Base-by-base conservation (phyloP, 2,329 filamentous ascomycete species). In the Colletotrichum gigasporum region DNA sequence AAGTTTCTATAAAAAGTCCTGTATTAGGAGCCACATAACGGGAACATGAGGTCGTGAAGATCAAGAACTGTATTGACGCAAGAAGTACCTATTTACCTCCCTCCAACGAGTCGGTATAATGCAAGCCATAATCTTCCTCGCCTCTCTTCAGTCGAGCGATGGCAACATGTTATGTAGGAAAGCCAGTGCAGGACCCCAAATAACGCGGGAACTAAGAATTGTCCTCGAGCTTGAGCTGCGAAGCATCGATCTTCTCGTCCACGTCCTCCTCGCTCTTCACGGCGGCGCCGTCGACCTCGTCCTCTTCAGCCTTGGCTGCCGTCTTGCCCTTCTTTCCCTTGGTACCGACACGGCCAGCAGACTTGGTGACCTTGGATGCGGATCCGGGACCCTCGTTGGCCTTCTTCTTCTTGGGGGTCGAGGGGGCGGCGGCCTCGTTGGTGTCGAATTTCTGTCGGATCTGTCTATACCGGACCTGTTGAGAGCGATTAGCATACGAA, bases 391-490 rank as follows among this genome's bases (percentile, higher is more conserved):
- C 26, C 32, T 47, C 32, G 6, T 11, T 6, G 5, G 39, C 1
- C 12, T 39, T 28, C 14, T 18, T 37, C 26, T 65, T 67, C 18
- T 26, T 35, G 8, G 63, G 52, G 4, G 50, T 60, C 30, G 50
- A 5, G 67, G 68, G 37, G 39, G 11, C 3, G 64, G 22, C 5
- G 55, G 76, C 74, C 63, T 70, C 71, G 35, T 69, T 70, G 39
- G 82, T 74, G 3, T 78, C 78, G 1, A 82, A 73, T 72, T 84
- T 83, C 45, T 76, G 74, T 71, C 81, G 85, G 64, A 86, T 79
- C 63, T 86, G 82, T 3, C 80, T 77, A 60, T 81, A 86, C 45
- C 84, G 81, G 37, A 79, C 77, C 76, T 82, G 60, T 37, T 32
- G 1, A 4, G 4, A 24, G 11, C 26, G 10, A 2, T 47, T 34